Evolutionary conservation across 257 asterid species (phyloP).

Genomic region (Gardenia jasminoides): DNA sequence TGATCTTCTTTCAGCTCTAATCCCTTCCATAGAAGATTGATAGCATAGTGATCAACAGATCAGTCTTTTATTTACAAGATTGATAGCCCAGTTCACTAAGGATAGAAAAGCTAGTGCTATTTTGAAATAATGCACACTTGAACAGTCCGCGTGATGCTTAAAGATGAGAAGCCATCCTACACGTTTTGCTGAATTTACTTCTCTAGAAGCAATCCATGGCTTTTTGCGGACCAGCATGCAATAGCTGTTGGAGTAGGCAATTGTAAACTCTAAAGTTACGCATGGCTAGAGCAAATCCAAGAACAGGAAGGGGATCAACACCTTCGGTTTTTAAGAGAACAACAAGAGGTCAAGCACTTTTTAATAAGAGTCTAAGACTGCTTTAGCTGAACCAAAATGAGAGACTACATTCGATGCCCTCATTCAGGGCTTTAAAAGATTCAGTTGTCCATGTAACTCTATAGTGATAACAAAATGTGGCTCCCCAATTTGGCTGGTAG

Average conservation of each 20-base stretch:
- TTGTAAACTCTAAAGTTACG: neutral
- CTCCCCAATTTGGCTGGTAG: neutral
- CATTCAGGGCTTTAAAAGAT: neutral
- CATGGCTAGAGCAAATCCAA: neutral
- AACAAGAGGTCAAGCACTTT: neutral
- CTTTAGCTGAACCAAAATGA: neutral
- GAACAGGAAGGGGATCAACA: neutral
- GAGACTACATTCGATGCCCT: neutral
- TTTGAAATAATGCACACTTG: no score
- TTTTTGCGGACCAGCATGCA: no score
- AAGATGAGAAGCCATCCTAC: no score
- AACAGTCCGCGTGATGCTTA: no score
- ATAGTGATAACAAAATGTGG: neutral
- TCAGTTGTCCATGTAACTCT: neutral
- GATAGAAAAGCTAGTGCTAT: no score
- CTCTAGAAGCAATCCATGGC: no score
- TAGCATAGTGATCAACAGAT: no score
- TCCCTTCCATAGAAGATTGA: no score
- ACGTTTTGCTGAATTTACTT: no score
- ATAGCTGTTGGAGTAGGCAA: neutral
- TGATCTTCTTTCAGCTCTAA: no score
- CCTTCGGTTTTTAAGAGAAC: neutral
- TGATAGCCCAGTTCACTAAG: no score
- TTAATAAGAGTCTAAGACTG: neutral
- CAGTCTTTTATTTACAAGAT: no score